Evolutionary conservation across 164 flowering plant species (phyloP).

Genomic region (Magnolia kwangsiensis): DNA sequence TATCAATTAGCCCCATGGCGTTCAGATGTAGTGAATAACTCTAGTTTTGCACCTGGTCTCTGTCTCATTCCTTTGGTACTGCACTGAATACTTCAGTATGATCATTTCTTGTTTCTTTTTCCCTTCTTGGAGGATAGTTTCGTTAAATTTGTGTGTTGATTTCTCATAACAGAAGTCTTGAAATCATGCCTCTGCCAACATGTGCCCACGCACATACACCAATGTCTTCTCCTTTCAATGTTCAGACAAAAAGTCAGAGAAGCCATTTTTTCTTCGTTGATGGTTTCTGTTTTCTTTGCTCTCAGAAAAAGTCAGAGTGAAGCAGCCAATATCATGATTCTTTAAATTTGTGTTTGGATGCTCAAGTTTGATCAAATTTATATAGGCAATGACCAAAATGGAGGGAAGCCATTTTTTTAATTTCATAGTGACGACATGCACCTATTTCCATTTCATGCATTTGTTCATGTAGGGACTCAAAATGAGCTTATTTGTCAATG

Average conservation of each 20-base stretch:
- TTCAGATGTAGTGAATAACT: no score
- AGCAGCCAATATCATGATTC: slow-evolving; percentile 8
- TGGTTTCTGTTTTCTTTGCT: slow-evolving; percentile 31
- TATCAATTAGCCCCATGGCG: no score
- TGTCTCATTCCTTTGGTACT: slow-evolving; percentile 28
- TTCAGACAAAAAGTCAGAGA: slow-evolving; percentile 26
- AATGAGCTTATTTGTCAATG: no score
- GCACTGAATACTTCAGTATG: slow-evolving; percentile 51
- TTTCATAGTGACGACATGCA: no score
- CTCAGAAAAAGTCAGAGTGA: neutral
- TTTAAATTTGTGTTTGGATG: no score
- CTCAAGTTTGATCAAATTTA: no score
- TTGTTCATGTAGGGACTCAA: no score
- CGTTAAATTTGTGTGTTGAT: slow-evolving; percentile 13
- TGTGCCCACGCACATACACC: slow-evolving; percentile 43
- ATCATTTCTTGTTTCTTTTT: slow-evolving; percentile 21
- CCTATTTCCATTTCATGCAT: no score
- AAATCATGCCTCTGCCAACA: slow-evolving; percentile 35
- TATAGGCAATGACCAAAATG: no score
- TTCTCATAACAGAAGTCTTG: slow-evolving; percentile 65
- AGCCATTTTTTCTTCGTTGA: no score
- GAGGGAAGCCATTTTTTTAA: no score
- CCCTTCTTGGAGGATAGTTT: slow-evolving; percentile 7
- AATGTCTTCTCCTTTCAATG: slow-evolving; percentile 29
- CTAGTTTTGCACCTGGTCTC: no score